These are phyloP conservation scores for Leucocoprinus sp. DNA, from an alignment of 768 basidiomycete species.

Conservation along the genomic window DNA sequence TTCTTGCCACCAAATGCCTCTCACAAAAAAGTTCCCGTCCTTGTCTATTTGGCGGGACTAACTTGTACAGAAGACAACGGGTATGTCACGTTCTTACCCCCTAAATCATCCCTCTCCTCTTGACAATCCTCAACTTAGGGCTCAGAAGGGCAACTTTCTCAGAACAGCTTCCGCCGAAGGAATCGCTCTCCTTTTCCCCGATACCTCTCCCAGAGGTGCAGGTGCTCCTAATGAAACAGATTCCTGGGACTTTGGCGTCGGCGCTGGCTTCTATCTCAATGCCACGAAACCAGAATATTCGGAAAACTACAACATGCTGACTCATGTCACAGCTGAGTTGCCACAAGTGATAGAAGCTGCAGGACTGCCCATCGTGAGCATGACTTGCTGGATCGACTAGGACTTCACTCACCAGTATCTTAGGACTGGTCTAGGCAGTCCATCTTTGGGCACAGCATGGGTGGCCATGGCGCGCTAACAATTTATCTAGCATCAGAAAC, in stretches of 20 bases:
- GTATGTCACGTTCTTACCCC: conserved; percentile 39
- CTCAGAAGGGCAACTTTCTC: conserved; percentile 92
- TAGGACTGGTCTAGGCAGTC: conserved; percentile 81
- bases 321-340: conserved; percentile 76
- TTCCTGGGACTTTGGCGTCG: conserved; percentile 89
- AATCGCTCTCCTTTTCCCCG: conserved; percentile 89
- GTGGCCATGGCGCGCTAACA: conserved; percentile 90
- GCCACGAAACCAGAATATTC: conserved; percentile 72
- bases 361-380: conserved; percentile 68
- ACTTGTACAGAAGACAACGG: conserved; percentile 93
- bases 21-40: conserved; percentile 45
- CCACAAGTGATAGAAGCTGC: conserved; percentile 70
- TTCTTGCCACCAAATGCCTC: conserved; percentile 66
- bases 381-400: background rate
- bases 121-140: conserved; percentile 30
- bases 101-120: background rate
- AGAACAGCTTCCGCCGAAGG: conserved; percentile 78
- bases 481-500: conserved; percentile 73
- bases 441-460: conserved; percentile 97
- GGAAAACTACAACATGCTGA: conserved; percentile 83
- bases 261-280: conserved; percentile 95
- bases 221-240: conserved; percentile 73
- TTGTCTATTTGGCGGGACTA: conserved; percentile 85
- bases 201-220: conserved; percentile 92
- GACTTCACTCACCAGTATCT: background rate